These are phyloP conservation scores for Pythium insidiosum DNA, from an alignment of 352 stramenopile genomes.

Conservation along the genomic window DNA sequence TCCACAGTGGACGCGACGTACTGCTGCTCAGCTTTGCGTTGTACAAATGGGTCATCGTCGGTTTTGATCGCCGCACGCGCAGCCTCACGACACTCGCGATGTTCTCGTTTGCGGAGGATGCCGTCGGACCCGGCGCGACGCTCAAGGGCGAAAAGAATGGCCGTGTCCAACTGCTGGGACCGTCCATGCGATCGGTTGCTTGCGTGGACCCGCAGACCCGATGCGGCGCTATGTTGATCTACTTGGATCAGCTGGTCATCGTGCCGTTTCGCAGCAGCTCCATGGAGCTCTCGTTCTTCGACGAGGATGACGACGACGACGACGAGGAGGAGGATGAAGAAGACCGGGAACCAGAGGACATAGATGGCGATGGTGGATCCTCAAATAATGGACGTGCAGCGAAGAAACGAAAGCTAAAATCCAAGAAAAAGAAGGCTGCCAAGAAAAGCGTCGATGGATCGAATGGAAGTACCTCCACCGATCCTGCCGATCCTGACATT, in stretches of 20 bases:
- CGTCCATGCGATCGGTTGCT: conserved; percentile 37
- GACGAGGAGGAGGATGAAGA: conserved; percentile 37
- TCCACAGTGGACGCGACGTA: conserved; percentile 62
- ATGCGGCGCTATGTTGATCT: conserved; percentile 78
- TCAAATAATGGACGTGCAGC: not conserved
- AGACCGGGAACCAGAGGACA: conserved; percentile 26
- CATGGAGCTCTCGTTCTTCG: conserved; percentile 72
- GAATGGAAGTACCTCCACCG: too few species aligned
- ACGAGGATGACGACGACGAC: conserved; percentile 68
- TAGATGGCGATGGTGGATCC: conserved; percentile 26
- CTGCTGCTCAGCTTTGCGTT: conserved; percentile 65
- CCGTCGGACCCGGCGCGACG: conserved; percentile 70
- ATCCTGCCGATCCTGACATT: conserved; percentile 7
- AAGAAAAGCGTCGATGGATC: too few species aligned
- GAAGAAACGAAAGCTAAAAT: conserved; percentile 1
- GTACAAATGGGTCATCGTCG: conserved; percentile 80
- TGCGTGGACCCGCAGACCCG: conserved; percentile 68
- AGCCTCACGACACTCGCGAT: conserved; percentile 61
- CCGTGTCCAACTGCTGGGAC: conserved; percentile 61
- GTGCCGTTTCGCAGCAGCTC: conserved; percentile 75
- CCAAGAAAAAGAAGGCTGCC: conserved; percentile 8
- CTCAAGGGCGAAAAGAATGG: conserved; percentile 76
- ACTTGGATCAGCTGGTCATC: conserved; percentile 75
- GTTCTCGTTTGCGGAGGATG: conserved; percentile 76
- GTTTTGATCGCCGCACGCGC: conserved; percentile 46